Evolutionary conservation across 805 yeast genomes (phyloP), one percentile per base, ranked within the genome.

Genomic region (Schwanniomyces pseudopolymorphus): DNA sequence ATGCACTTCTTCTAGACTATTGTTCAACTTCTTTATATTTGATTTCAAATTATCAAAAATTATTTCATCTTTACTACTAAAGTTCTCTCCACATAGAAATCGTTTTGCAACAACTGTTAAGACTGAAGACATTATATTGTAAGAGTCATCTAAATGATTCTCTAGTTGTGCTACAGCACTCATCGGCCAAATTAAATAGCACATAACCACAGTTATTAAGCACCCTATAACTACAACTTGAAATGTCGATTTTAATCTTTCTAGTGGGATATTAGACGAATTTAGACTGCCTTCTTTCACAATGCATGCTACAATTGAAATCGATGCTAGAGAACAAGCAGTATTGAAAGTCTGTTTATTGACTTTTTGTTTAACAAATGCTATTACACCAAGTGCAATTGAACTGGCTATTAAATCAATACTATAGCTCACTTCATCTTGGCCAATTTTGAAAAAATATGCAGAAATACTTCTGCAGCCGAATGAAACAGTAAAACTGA

Each of bases 241-340:
- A 33, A 84, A 77, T 11, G 83, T 76, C 22, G 84, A 78, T 24
- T 66, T 46, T 22, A 87, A 68, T 54, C 83, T 75, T 24, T 64
- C 63, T 48, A 81, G 59, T 0, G 91, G 87, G 11, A 87, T 72
- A 6, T 61, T 60, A 13, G 84, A 81, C 1, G 79, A 73, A 56
- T 83, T 84, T 41, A 77, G 67, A 39, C 84, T 79, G 11, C 89
- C 91, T 56, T 88, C 95, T 58, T 85, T 84, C 13, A 87, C 80
- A 46, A 88, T 75, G 48, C 87, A 83, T 0, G 89, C 78, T 2
- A 87, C 82, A 20, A 87, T 66, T 3, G 86, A 77, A 43, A 87
- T 86, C 6, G 87, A 81, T 1, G 91, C 87, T 40, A 87, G 67
- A 0, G 90, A 82, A 56, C 94, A 85, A 0, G 96, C 92, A 10